Evolutionary conservation across 805 yeast species (phyloP).

Genomic region (Ogataea dorogensis): DNA sequence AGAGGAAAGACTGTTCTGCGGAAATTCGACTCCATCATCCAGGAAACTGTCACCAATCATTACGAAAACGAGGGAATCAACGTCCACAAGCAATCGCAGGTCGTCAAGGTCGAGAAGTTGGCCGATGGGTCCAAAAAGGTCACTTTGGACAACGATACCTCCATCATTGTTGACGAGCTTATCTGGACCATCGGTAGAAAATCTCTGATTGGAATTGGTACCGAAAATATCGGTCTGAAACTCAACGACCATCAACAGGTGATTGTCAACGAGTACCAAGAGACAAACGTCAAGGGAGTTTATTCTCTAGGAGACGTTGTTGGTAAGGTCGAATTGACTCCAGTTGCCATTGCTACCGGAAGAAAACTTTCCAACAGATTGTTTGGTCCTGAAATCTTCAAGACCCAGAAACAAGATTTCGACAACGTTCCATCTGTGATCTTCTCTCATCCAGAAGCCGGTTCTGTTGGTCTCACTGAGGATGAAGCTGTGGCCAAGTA

Average conservation of each 20-base stretch:
- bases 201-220: conserved; percentile 69
- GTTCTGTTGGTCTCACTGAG: conserved; percentile 86
- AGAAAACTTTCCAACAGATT: conserved; percentile 88
- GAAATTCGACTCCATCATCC: conserved; percentile 80
- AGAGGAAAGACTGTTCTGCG: conserved; percentile 91
- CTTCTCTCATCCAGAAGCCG: conserved; percentile 98
- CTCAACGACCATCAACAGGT: conserved; percentile 60
- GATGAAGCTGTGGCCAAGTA: conserved; percentile 71
- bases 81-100: conserved; percentile 66
- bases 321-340: conserved; percentile 91
- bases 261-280: conserved; percentile 84
- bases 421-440: conserved; percentile 88
- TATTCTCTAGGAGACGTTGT: conserved; percentile 93
- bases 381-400: conserved; percentile 74
- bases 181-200: conserved; percentile 95
- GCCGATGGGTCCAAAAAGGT: conserved; percentile 51
- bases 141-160: conserved; percentile 39
- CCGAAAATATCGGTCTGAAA: conserved; percentile 73
- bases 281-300: conserved; percentile 66
- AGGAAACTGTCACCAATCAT: conserved; percentile 72
- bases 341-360: conserved; percentile 98
- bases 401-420: conserved; percentile 79
- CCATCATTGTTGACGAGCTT: conserved; percentile 70
- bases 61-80: conserved; percentile 80
- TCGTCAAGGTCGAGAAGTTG: conserved; percentile 46